Base-by-base conservation (phyloP, 2,329 filamentous ascomycete species). In the Neocucurbitaria cava region DNA sequence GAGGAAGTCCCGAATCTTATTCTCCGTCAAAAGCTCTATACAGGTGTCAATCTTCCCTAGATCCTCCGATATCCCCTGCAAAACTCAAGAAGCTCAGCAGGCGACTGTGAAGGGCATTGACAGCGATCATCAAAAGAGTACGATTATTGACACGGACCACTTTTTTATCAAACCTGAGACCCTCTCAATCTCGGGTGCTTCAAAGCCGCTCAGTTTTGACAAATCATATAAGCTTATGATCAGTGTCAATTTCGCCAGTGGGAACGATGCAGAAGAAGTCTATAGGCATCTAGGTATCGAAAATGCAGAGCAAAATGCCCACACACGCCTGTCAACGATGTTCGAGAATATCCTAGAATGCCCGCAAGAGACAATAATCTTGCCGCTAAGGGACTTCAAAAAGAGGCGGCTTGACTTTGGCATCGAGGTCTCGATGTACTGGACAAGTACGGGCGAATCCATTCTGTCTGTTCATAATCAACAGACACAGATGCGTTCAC, bases 301-400 rank as follows among this genome's bases (percentile, higher is more conserved):
- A n/a, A 33, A 28, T 33, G 21, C 46, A 40, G 23, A 40, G 20
- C 42, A 36, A 1, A 38, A 41, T 31, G 24, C 44, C 48, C 48
- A 48, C 30, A 59, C 56, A 3, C 55, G 56, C 5, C 24, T 78
- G 1, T 57, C 55, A 35, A 58, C 68, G 8, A 61, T 49, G 7
- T 77, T 71, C 67, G 44, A 48, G 2, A 61, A 70, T 20, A 62
- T 78, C 4, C 68, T 75, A 4, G 46, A 65, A 4, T 60, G 53
- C 52, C 69, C 52, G 36, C 48, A 42, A 17, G 59, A 43, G 3
- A 54, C 44, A 13, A 42, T 49, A 5, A 24, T 58, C 5, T 30
- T 65, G 15, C 66, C 58, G 11, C 24, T 69, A 0, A 47, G 44
- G 49, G 45, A 45, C 23, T 5, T 9, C 5, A 54, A 23, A 36